These are phyloP conservation scores for Exophiala oligosperma DNA, from an alignment of 2,329 filamentous ascomycete genomes.

Conservation along the genomic window DNA sequence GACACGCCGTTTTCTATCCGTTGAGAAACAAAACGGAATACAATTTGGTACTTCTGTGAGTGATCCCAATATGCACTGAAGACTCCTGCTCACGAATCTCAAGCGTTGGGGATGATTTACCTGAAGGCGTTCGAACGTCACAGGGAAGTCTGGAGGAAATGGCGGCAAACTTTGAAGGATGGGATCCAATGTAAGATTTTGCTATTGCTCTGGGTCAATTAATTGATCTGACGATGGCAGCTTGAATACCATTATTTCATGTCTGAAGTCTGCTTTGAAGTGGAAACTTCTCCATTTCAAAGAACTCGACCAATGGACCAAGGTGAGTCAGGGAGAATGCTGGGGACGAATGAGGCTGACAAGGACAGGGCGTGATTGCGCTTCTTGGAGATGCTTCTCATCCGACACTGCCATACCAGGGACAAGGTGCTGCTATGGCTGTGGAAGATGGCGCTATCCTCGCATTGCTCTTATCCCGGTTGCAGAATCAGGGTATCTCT, in stretches of 20 bases:
- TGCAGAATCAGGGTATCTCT: conserved; percentile 6
- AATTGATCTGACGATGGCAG: conserved; percentile 4
- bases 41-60: conserved; percentile 18
- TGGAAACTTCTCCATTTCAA: conserved; percentile 66
- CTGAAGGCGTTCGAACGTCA: conserved; percentile 9
- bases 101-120: conserved; percentile 10
- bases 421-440: conserved; percentile 35
- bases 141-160: conserved; percentile 15
- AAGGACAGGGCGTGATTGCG: conserved; percentile 51
- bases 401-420: conserved; percentile 63
- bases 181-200: conserved; percentile 14
- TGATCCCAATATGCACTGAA: neutral
- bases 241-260: conserved; percentile 15
- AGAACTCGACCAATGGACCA: conserved; percentile 53
- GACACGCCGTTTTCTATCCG: conserved; percentile 19
- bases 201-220: neutral
- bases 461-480: conserved; percentile 47
- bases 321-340: neutral
- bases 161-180: conserved; percentile 15
- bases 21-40: conserved; percentile 18
- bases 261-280: conserved; percentile 15
- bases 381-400: conserved; percentile 68
- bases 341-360: conserved; percentile 27
- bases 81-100: neutral
- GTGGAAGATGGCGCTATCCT: conserved; percentile 34